Conservation (phyloP, 2,329 filamentous ascomycete species). For the Colletotrichum sp. region DNA sequence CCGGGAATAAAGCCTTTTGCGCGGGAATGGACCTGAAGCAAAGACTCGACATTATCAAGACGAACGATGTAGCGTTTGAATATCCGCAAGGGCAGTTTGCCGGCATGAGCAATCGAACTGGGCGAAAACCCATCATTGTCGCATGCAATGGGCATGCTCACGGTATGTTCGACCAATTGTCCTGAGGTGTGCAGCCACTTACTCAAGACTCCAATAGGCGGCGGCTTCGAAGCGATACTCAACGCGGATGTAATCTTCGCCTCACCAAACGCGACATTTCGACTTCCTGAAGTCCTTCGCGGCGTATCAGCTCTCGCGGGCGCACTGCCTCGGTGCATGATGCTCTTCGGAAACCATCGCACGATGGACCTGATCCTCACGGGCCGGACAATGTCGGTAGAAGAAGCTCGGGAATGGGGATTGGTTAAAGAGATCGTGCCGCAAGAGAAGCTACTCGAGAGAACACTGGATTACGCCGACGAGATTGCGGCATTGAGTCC, state of each 20-base stretch:
- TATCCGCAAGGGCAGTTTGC: conserved; percentile 39
- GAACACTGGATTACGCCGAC: conserved; percentile 32
- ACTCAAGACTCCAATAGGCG: conserved; percentile 21
- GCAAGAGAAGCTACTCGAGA: conserved; percentile 30
- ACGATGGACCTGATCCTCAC: conserved; percentile 37
- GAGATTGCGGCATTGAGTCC: conserved; percentile 35
- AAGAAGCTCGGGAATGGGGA: conserved; percentile 36
- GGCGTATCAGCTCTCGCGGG: conserved; percentile 64
- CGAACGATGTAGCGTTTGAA: conserved; percentile 30
- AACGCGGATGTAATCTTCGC: conserved; percentile 64
- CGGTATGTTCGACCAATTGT: conserved; percentile 25
- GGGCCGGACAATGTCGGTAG: conserved; percentile 25
- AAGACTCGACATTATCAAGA: conserved; percentile 35
- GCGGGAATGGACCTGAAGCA: conserved; percentile 60
- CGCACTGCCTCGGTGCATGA: conserved; percentile 53
- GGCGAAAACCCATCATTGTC: conserved; percentile 35
- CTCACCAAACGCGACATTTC: conserved; percentile 54
- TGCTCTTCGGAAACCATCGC: conserved; percentile 35
- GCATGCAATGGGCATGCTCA: conserved; percentile 36
- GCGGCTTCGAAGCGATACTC: conserved; percentile 35
- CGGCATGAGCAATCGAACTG: conserved; percentile 37
- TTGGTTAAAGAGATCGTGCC: conserved; percentile 33
- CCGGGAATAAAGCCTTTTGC: conserved; percentile 54
- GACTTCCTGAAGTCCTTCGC: conserved; percentile 61
- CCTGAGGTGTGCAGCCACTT: background rate